Base-by-base conservation (phyloP, 1,139 yeast species). In the Petasospora fabianii region DNA sequence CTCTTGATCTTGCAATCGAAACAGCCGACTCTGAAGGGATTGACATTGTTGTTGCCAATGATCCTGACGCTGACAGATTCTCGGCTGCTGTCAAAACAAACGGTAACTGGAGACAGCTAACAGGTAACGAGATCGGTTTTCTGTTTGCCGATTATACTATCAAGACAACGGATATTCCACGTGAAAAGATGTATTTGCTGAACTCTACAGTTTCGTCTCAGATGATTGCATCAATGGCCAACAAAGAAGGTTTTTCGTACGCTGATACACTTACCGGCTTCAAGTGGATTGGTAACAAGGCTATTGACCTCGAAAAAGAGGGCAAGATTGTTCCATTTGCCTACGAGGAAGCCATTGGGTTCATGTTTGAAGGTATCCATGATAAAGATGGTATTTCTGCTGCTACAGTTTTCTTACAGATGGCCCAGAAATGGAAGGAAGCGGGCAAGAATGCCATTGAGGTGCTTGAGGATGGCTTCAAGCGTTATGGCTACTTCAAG, bases 61-160 rank as follows among this genome's bases (percentile, higher is more conserved):
- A 92, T 56, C 97, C 98, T 0, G 97, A 92, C 62, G 98, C 97
- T 1, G 98, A 92, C 60, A 69, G 98, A 44, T 90, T 90, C 59
- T 80, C 87, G 31, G 84, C 79, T 6, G 80, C 92, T 2, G 79
- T 79, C 38, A 65, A 62, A 36, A 51, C 56, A 1, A 42, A 51
- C 1, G 73, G 70, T 3, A 42, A 57, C 16, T 90, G 96, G 95
- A 65, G 62, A 35, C 97, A 90, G 59, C 63, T 92, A 40, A 82
- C 94, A 0, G 98, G 98, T 5, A 90, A 92, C 62, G 96, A 90
- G 58, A 73, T 92, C 41, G 98, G 97, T 1, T 75, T 78, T 43
- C 62, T 92, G 36, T 87, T 90, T 65, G 96, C 96, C 1, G 73
- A 73, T 51, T 80, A 73, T 53, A 61, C 75, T 9, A 66, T 79